Percentiles rank a stretch among this genome's conserved stretches.
phyloP scores from a whole-genome alignment of 768 basidiomycete species.

The Tulasnella calospora region DNA sequence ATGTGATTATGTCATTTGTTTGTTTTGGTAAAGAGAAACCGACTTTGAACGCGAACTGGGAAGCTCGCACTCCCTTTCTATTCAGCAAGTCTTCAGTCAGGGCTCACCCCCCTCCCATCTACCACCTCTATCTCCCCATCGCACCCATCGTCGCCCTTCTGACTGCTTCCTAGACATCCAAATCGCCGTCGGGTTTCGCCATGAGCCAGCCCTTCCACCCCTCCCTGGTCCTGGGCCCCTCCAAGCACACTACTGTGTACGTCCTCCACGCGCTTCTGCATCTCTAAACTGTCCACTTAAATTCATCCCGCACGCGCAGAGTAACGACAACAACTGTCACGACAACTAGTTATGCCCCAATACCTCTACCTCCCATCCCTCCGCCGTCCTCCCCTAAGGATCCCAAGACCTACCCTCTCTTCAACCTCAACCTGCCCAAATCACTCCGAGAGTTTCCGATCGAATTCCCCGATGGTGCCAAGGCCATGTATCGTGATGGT shows the following conservation, averaged over 20 bases:
- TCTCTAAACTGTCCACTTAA: conserved; percentile 8
- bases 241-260: conserved; percentile 80
- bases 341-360: conserved; percentile 85
- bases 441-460: conserved; percentile 71
- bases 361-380: conserved; percentile 69
- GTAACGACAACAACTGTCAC: conserved; percentile 90
- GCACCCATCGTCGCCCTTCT: not conserved
- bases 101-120: not conserved
- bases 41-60: not conserved
- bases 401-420: conserved; percentile 71
- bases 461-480: conserved; percentile 73
- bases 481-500: conserved; percentile 60
- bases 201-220: conserved; percentile 48
- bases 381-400: conserved; percentile 67
- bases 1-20: not conserved
- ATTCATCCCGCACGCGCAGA: conserved; percentile 41
- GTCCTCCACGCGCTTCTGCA: conserved; percentile 33
- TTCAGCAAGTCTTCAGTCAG: not conserved
- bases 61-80: not conserved
- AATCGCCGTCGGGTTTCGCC: not conserved
- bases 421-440: conserved; percentile 67
- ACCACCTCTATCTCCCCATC: not conserved
- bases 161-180: not conserved
- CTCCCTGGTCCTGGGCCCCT: conserved; percentile 66
- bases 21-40: not conserved